These are phyloP conservation scores for Picea sitchensis DNA, from an alignment of 75 land plant genomes.

Conservation along the genomic window DNA sequence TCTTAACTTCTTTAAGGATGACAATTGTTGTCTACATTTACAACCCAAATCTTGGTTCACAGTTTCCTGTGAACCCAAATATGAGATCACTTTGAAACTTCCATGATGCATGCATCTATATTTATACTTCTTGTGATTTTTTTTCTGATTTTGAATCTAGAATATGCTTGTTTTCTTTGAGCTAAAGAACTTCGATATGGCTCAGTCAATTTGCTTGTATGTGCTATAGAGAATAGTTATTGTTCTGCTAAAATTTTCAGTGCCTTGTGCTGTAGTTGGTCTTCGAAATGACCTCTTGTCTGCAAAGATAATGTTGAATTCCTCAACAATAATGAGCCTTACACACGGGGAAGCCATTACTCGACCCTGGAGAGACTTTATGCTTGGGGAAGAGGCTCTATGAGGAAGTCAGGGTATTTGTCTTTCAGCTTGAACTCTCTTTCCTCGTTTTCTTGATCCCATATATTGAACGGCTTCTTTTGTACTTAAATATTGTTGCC, in stretches of 20 bases:
- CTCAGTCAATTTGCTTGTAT: not conserved
- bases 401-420: constrained; percentile 72
- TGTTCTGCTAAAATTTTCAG: constrained; percentile 58
- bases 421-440: not conserved
- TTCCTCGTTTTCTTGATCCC: too few relatives aligned
- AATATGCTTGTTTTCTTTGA: too few relatives aligned
- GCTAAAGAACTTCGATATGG: too few relatives aligned
- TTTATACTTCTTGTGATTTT: too few relatives aligned
- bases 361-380: constrained; percentile 60
- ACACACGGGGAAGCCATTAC: constrained; percentile 58
- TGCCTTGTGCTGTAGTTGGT: constrained; percentile 60
- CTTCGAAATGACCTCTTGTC: constrained; percentile 40
- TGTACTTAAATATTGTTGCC: constrained; percentile 5
- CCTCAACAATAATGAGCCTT: constrained; percentile 20
- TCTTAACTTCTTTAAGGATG: too few relatives aligned
- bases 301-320: constrained; percentile 20
- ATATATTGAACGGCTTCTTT: too few relatives aligned
- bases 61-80: too few relatives aligned
- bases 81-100: too few relatives aligned
- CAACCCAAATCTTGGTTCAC: too few relatives aligned
- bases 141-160: too few relatives aligned
- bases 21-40: too few relatives aligned
- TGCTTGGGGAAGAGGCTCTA: constrained; percentile 72
- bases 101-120: too few relatives aligned
- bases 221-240: constrained; percentile 33